phyloP scores from a whole-genome alignment of 2,329 filamentous ascomycete species.

The Metarhizium rileyi region DNA sequence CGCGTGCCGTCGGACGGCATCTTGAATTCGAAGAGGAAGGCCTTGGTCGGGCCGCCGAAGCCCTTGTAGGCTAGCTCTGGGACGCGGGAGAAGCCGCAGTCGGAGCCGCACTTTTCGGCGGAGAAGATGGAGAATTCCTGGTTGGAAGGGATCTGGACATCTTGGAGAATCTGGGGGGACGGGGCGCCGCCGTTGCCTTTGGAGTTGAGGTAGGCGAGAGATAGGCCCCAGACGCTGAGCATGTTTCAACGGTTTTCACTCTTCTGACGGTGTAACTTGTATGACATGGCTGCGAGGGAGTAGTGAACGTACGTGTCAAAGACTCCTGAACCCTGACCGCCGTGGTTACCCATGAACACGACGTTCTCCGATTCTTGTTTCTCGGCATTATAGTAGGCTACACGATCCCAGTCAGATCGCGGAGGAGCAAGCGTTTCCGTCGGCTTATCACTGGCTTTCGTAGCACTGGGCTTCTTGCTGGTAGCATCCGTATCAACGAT shows the following conservation, averaged over 20 bases:
- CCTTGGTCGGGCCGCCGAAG: slow-evolving; percentile 59
- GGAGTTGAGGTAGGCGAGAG: slow-evolving; percentile 35
- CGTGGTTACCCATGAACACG: slow-evolving; percentile 39
- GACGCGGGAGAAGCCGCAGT: slow-evolving; percentile 35
- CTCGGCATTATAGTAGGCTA: slow-evolving; percentile 35
- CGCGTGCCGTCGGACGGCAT: slow-evolving; percentile 54
- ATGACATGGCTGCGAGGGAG: not conserved
- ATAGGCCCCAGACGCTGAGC: slow-evolving; percentile 33
- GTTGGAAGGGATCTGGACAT: slow-evolving; percentile 30
- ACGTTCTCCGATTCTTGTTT: slow-evolving; percentile 30
- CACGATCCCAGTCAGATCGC: slow-evolving; percentile 29
- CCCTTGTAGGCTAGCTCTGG: slow-evolving; percentile 46
- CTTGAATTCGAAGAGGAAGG: slow-evolving; percentile 63
- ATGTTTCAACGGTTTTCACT: not conserved
- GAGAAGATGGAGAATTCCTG: slow-evolving; percentile 38
- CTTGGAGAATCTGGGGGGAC: slow-evolving; percentile 29
- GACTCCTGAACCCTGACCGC: slow-evolving; percentile 31
- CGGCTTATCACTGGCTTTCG: not conserved
- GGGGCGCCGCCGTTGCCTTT: slow-evolving; percentile 28
- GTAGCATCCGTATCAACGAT: slow-evolving; percentile 4
- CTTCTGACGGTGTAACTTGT: too few species aligned
- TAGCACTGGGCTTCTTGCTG: not conserved
- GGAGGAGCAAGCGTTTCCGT: slow-evolving; percentile 7
- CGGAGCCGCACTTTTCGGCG: slow-evolving; percentile 29
- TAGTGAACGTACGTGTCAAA: slow-evolving; percentile 30